Evolutionary conservation across 2,329 filamentous ascomycete genomes (phyloP).

Genomic region (Fusarium irregulare): DNA sequence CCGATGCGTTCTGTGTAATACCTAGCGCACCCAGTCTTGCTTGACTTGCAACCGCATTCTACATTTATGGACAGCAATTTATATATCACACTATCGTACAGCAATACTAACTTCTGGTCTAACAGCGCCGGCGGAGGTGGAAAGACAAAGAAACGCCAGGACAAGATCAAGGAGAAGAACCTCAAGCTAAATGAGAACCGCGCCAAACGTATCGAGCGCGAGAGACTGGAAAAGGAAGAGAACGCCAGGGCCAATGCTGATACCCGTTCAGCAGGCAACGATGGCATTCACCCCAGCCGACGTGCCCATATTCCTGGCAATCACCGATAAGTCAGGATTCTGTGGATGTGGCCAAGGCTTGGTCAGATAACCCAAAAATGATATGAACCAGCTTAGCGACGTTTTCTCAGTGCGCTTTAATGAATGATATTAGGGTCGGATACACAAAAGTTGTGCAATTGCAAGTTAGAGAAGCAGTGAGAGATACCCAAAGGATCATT

Average conservation of each 20-base stretch:
- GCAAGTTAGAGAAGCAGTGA: constrained; percentile 37
- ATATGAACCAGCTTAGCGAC: not conserved
- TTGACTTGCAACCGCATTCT: constrained; percentile 13
- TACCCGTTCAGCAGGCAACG: constrained; percentile 44
- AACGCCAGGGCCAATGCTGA: constrained; percentile 36
- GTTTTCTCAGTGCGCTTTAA: constrained; percentile 12
- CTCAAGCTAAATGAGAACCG: constrained; percentile 79
- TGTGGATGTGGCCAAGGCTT: not conserved
- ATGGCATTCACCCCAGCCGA: constrained; percentile 65
- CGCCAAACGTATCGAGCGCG: constrained; percentile 59
- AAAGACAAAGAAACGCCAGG: constrained; percentile 76
- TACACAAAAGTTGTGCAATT: constrained; percentile 42
- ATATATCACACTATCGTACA: constrained; percentile 1
- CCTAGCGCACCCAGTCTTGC: not conserved
- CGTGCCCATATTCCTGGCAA: constrained; percentile 50
- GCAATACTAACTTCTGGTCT: constrained; percentile 12
- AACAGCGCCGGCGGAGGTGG: constrained; percentile 83
- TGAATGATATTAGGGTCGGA: constrained; percentile 18
- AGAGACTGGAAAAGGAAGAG: constrained; percentile 55
- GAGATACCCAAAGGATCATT: constrained; percentile 48
- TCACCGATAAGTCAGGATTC: constrained; percentile 11
- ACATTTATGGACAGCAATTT: constrained; percentile 12
- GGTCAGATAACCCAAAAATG: not conserved
- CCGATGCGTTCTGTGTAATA: constrained; percentile 15
- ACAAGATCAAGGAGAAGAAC: constrained; percentile 89